phyloP scores from a whole-genome alignment of 805 yeast genomes.

The Kodamaea fukazawae region DNA sequence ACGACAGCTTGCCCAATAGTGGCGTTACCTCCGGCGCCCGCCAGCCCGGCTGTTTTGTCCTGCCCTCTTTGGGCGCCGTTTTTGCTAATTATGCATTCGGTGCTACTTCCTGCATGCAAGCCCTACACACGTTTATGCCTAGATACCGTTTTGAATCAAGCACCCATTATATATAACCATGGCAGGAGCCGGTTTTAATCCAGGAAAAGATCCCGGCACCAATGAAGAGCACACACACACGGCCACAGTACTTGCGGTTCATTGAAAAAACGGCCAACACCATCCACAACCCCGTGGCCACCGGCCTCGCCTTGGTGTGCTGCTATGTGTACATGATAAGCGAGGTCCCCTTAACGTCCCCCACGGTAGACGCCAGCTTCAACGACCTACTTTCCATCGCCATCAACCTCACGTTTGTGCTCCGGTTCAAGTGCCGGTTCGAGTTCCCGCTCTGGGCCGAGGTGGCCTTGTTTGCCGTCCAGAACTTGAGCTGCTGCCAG shows the following conservation, averaged over 20 bases:
- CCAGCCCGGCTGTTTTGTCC: too few species aligned
- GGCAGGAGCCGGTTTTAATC: too few species aligned
- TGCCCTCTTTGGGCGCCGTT: too few species aligned
- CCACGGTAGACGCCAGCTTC: conserved; percentile 9
- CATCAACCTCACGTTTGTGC: conserved; percentile 28
- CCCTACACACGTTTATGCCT: too few species aligned
- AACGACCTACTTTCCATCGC: conserved; percentile 24
- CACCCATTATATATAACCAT: too few species aligned
- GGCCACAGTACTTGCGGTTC: background rate
- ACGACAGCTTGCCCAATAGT: too few species aligned
- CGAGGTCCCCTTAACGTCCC: conserved; percentile 5
- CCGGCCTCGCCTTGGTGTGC: background rate
- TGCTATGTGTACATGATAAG: conserved; percentile 5
- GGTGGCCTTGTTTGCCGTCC: conserved; percentile 18
- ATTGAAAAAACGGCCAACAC: background rate
- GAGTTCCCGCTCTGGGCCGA: conserved; percentile 18
- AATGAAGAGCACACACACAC: too few species aligned
- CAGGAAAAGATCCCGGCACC: too few species aligned
- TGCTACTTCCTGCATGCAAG: too few species aligned
- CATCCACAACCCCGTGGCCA: conserved; percentile 3
- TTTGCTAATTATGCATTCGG: too few species aligned
- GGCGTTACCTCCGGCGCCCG: too few species aligned
- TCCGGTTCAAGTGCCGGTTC: conserved; percentile 21
- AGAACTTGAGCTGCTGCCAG: conserved; percentile 17
- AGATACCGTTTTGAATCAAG: too few species aligned